Percentiles rank a stretch among this genome's conserved stretches.
Evolutionary conservation across 805 yeast species (phyloP).

Genomic region (Ogataea polymorpha): DNA sequence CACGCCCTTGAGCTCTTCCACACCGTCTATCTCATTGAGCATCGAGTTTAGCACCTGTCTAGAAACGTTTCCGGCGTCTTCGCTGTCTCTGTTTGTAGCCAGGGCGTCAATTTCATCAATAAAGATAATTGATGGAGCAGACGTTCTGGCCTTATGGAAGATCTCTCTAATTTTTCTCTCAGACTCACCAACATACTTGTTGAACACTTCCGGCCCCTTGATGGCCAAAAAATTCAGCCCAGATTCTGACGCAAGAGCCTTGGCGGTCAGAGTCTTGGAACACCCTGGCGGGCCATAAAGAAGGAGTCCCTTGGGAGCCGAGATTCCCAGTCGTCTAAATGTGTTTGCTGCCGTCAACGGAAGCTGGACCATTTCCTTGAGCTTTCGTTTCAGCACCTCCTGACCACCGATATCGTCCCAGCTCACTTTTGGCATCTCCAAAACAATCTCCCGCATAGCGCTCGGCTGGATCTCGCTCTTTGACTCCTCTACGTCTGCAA

Average conservation of each 20-base stretch:
- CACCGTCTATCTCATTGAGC: conserved; percentile 95
- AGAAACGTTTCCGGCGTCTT: conserved; percentile 61
- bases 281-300: conserved; percentile 99
- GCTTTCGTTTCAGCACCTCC: conserved; percentile 70
- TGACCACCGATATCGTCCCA: conserved; percentile 99
- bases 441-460: conserved; percentile 93
- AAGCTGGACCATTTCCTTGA: conserved; percentile 86
- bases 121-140: conserved; percentile 90
- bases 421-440: conserved; percentile 89
- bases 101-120: conserved; percentile 97
- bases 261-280: conserved; percentile 91
- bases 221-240: conserved; percentile 92
- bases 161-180: conserved; percentile 94
- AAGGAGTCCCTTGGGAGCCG: conserved; percentile 89
- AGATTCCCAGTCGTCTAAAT: conserved; percentile 72
- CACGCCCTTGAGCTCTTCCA: conserved; percentile 91
- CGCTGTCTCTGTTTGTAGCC: conserved; percentile 68
- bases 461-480: conserved; percentile 84
- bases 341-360: conserved; percentile 83
- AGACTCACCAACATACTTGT: conserved; percentile 95
- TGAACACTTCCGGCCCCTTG: conserved; percentile 92
- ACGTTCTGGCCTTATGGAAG: conserved; percentile 86
- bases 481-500: conserved; percentile 66
- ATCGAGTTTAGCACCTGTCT: conserved; percentile 87
- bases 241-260: conserved; percentile 92